phyloP scores from a whole-genome alignment of 768 basidiomycete species.

The Agaricus blazei region DNA sequence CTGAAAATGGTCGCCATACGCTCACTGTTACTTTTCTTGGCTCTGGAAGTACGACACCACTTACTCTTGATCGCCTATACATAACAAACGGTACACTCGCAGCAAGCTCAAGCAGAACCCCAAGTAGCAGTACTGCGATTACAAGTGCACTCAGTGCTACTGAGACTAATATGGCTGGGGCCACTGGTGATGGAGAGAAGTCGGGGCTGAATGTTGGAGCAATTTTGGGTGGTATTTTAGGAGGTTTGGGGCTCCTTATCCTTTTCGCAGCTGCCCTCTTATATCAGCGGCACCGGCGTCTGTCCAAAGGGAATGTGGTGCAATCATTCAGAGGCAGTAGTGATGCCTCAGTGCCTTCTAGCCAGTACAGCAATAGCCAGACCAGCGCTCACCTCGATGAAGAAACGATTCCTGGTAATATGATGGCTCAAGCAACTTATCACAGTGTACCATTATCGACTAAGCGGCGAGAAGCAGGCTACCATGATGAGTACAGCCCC shows the following conservation, averaged over 20 bases:
- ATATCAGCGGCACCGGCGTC: background rate
- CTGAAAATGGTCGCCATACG: conserved; percentile 17
- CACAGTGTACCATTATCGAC: too few species aligned
- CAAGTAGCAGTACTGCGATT: background rate
- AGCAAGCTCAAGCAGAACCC: background rate
- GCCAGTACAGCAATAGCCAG: too few species aligned
- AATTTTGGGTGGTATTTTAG: background rate
- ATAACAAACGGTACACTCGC: conserved; percentile 14
- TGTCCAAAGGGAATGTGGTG: too few species aligned
- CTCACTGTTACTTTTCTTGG: conserved; percentile 20
- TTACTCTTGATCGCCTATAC: conserved; percentile 20
- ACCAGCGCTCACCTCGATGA: too few species aligned
- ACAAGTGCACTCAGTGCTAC: background rate
- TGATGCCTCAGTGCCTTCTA: too few species aligned
- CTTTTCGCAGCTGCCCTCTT: background rate
- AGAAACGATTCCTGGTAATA: too few species aligned
- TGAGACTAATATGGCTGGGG: background rate
- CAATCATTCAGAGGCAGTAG: too few species aligned
- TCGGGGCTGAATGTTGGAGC: background rate
- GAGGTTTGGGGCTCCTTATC: background rate
- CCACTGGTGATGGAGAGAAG: background rate
- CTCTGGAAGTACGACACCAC: conserved; percentile 16
- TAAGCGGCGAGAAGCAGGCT: too few species aligned
- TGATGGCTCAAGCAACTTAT: too few species aligned
- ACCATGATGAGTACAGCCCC: too few species aligned